Percentiles rank a stretch among this genome's conserved stretches.
Conservation (phyloP, 2,329 filamentous ascomycete genomes). For the Pseudogymnoascus sp. region DNA sequence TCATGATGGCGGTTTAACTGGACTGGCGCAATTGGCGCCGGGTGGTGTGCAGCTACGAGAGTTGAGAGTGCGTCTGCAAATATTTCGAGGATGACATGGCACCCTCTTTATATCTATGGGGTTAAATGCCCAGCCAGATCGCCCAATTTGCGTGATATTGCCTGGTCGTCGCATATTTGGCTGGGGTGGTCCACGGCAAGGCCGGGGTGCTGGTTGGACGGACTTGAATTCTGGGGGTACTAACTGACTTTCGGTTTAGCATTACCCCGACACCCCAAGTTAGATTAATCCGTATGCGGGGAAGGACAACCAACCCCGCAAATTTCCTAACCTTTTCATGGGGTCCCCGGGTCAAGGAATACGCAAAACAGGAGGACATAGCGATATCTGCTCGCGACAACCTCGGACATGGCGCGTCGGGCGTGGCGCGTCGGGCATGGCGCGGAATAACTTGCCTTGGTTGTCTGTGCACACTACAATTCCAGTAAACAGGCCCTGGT, state of each 20-base stretch:
- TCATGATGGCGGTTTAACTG: background rate
- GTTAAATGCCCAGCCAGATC: background rate
- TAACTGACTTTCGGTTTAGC: background rate
- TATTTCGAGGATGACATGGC: background rate
- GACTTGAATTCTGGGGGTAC: slow-evolving; percentile 1
- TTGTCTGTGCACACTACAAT: background rate
- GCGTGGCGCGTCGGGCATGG: background rate
- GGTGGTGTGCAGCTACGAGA: background rate
- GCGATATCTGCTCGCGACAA: background rate
- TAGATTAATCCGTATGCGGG: background rate
- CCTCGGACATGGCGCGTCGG: background rate
- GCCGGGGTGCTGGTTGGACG: background rate
- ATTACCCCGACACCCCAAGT: background rate
- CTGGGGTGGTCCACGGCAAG: background rate
- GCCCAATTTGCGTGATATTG: background rate
- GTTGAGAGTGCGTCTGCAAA: background rate
- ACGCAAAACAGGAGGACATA: background rate
- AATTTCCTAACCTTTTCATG: background rate
- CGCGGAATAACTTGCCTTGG: background rate
- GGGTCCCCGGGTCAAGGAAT: background rate
- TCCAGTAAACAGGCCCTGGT: background rate
- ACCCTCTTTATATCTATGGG: background rate
- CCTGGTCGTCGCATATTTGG: background rate
- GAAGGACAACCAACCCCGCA: background rate
- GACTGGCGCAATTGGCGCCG: background rate